These are phyloP conservation scores for Komagataea norvegica DNA, from an alignment of 1,139 yeast species.

Conservation along the genomic window DNA sequence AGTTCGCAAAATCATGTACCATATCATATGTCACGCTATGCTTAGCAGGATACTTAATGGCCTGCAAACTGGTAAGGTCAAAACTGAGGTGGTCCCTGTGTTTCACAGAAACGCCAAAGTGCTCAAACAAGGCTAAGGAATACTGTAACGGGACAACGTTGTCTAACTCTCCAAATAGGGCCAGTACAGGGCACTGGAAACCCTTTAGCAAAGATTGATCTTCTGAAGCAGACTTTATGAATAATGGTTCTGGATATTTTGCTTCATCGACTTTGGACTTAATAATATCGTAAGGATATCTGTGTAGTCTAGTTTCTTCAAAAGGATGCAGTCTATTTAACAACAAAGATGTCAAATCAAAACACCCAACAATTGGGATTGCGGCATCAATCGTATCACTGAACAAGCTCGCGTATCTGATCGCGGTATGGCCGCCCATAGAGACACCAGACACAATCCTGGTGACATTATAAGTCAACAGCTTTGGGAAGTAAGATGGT, in stretches of 20 bases:
- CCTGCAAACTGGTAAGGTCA: slow-evolving; percentile 10
- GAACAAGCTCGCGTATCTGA: slow-evolving; percentile 40
- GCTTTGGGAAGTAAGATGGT: slow-evolving; percentile 40
- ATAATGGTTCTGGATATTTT: slow-evolving; percentile 11
- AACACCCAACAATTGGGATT: slow-evolving; percentile 46
- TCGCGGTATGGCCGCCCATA: slow-evolving; percentile 56
- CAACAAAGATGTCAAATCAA: slow-evolving; percentile 41
- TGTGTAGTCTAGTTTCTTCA: not conserved
- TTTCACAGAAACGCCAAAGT: not conserved
- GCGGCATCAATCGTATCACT: slow-evolving; percentile 39
- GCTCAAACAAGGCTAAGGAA: slow-evolving; percentile 15
- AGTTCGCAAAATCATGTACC: slow-evolving; percentile 11
- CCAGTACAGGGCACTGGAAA: slow-evolving; percentile 11
- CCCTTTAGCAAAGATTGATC: slow-evolving; percentile 11
- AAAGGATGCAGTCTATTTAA: slow-evolving; percentile 35
- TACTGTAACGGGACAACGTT: slow-evolving; percentile 11
- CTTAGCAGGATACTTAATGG: slow-evolving; percentile 13
- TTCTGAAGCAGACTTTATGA: slow-evolving; percentile 12
- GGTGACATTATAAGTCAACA: slow-evolving; percentile 28
- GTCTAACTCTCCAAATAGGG: slow-evolving; percentile 20
- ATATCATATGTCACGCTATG: slow-evolving; percentile 21
- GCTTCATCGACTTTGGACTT: not conserved
- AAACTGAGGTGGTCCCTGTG: slow-evolving; percentile 6
- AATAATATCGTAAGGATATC: not conserved
- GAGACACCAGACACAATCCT: slow-evolving; percentile 51